A percentile compares a stretch with the other conserved stretches of the same genome.
These are phyloP conservation scores for Earliella scabrosa DNA, from an alignment of 1,284 basidiomycete genomes.

Conservation along the genomic window DNA sequence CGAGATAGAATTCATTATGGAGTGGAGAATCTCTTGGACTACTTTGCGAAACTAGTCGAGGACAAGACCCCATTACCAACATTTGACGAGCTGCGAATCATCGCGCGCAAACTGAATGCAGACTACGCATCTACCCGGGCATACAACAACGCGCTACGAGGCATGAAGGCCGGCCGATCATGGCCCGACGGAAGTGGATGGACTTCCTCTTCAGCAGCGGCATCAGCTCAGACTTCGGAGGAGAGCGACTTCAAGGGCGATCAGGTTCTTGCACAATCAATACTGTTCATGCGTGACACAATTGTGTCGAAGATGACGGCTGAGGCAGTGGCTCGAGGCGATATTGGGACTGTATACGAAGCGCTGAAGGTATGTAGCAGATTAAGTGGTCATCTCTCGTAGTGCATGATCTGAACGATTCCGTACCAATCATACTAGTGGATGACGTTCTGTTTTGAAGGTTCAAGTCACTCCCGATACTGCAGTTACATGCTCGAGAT, in stretches of 20 bases:
- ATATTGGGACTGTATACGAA: constrained; percentile 14
- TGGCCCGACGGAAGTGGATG: too few relatives aligned
- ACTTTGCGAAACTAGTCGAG: too few relatives aligned
- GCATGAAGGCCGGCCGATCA: not conserved
- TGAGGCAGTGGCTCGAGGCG: constrained; percentile 13
- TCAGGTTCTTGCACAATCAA: constrained; percentile 1
- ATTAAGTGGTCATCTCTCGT: too few relatives aligned
- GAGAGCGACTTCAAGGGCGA: not conserved
- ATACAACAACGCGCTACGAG: not conserved
- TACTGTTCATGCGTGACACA: constrained; percentile 12
- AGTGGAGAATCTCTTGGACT: not conserved
- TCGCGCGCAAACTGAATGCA: not conserved
- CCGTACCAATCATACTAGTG: not conserved
- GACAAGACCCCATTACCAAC: not conserved
- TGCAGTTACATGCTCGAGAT: not conserved
- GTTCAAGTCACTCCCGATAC: not conserved
- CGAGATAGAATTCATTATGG: too few relatives aligned
- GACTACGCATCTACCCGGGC: not conserved
- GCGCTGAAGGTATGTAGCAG: constrained; percentile 10
- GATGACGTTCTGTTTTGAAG: not conserved
- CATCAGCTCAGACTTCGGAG: too few relatives aligned
- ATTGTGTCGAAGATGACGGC: constrained; percentile 10
- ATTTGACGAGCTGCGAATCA: not conserved
- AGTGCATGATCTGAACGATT: not conserved
- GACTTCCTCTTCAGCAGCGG: too few relatives aligned